phyloP scores from a whole-genome alignment of 257 asterid genomes.

The Solanum gracilifrons region DNA sequence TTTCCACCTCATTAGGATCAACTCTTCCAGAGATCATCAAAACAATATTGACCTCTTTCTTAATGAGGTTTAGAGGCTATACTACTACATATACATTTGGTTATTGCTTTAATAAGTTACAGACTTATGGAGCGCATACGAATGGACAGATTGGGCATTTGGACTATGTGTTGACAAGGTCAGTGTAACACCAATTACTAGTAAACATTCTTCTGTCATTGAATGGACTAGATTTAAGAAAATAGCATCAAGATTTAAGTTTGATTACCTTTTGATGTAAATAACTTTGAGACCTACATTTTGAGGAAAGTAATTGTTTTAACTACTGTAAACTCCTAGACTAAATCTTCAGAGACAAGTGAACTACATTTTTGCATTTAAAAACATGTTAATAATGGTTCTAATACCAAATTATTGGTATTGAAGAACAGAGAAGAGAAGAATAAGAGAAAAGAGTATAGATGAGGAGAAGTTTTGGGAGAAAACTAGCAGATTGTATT shows the following conservation, averaged over 20 bases:
- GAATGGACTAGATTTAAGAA: neutral
- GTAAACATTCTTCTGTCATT: neutral
- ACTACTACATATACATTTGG: neutral
- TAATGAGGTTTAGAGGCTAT: neutral
- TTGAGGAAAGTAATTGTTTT: neutral
- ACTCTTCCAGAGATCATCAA: neutral
- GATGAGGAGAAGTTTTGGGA: neutral
- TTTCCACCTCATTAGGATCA: neutral
- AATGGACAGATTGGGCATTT: neutral
- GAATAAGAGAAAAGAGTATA: neutral
- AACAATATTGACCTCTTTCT: neutral
- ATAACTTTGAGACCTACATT: neutral
- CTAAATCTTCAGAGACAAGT: neutral
- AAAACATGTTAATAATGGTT: neutral
- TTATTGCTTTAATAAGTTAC: neutral
- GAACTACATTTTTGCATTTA: neutral
- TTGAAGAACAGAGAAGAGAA: neutral
- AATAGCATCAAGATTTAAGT: neutral
- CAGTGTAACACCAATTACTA: neutral
- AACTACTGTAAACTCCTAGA: neutral
- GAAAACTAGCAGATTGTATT: neutral
- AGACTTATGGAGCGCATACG: neutral
- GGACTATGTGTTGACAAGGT: neutral
- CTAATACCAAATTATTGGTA: neutral
- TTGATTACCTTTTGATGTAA: neutral